Conservation (phyloP, 768 basidiomycete genomes). For the Naganishia friedmannii region DNA sequence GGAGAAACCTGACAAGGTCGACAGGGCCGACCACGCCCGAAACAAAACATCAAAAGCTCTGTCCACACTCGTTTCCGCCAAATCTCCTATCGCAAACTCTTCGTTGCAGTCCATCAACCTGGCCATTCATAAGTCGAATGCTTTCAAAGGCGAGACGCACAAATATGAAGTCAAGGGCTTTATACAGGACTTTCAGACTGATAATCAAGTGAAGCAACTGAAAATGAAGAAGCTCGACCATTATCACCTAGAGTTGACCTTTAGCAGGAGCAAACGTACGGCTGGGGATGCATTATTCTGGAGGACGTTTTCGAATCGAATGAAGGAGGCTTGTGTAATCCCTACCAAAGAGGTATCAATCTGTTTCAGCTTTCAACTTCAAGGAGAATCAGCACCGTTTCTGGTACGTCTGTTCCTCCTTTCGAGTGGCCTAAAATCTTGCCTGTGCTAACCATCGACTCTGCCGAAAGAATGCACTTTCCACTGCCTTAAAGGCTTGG, state of each 20-base stretch:
- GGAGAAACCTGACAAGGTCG: no score
- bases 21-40: no score
- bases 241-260: not conserved
- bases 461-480: not conserved
- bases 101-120: no score
- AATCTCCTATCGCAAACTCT: no score
- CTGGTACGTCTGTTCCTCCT: not conserved
- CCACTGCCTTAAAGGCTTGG: not conserved
- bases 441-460: no score
- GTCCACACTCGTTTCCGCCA: no score
- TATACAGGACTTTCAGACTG: not conserved
- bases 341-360: not conserved
- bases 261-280: not conserved
- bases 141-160: not conserved
- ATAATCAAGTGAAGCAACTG: not conserved
- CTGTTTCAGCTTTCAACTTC: conserved; percentile 1
- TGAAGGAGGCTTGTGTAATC: not conserved
- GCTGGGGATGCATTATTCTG: not conserved
- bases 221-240: not conserved
- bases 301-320: not conserved
- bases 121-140: no score
- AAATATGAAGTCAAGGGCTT: not conserved
- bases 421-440: not conserved
- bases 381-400: not conserved
- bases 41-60: no score